Conservation (phyloP, 2,329 filamentous ascomycete genomes). For the Sarocladium oryzae region DNA sequence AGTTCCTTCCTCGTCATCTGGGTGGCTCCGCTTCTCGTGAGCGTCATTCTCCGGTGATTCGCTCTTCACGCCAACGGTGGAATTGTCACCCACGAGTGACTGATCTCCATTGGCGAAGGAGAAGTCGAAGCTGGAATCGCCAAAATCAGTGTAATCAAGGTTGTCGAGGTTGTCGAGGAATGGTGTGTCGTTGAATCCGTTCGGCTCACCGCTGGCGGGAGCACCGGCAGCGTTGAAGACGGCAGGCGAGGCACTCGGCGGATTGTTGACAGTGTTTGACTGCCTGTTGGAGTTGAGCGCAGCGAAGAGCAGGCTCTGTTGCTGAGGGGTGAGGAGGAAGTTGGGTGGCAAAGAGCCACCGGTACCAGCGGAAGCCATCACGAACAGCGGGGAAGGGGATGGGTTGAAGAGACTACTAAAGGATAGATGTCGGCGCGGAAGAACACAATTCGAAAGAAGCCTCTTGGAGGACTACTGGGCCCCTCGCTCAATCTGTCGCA, state of each 20-base stretch:
- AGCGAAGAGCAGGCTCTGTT: constrained; percentile 69
- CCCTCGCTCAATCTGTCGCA: constrained; percentile 6
- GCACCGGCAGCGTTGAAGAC: constrained; percentile 28
- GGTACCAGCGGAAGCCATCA: constrained; percentile 46
- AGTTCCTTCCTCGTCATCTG: constrained; percentile 59
- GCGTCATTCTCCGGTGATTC: constrained; percentile 51
- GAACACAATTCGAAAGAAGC: not conserved
- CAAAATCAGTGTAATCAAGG: constrained; percentile 71
- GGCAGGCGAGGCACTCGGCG: constrained; percentile 38
- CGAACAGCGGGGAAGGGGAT: not conserved
- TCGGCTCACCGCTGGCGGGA: not conserved
- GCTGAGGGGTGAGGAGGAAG: constrained; percentile 67
- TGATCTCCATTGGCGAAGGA: constrained; percentile 41
- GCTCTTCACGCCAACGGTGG: constrained; percentile 53
- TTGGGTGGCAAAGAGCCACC: constrained; percentile 38
- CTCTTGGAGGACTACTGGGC: not conserved
- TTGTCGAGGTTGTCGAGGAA: constrained; percentile 72
- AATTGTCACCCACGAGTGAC: constrained; percentile 67
- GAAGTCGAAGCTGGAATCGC: constrained; percentile 73
- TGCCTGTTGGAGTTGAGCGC: constrained; percentile 66
- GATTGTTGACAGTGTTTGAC: constrained; percentile 27
- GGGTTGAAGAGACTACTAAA: not conserved
- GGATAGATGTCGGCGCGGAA: not conserved
- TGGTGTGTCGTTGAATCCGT: constrained; percentile 65
- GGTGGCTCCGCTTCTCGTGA: constrained; percentile 66